Evolutionary conservation across 2,329 filamentous ascomycete genomes (phyloP).

Genomic region (Sporothrix euskadiensis): DNA sequence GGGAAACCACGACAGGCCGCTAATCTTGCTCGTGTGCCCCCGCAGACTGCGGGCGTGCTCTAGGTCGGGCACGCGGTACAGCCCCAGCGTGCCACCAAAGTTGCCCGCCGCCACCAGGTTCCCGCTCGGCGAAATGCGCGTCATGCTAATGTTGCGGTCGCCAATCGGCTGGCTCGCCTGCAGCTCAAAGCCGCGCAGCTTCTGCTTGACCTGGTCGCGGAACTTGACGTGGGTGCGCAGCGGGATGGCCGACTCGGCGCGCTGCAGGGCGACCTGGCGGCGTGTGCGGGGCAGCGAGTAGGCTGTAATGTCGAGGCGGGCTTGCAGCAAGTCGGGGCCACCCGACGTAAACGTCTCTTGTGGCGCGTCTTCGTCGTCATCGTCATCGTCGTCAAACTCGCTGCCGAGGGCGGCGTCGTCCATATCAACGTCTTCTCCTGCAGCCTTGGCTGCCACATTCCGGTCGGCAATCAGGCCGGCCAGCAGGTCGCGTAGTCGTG

Average conservation of each 20-base stretch:
- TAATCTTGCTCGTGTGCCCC: slow-evolving; percentile 85
- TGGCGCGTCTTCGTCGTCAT: slow-evolving; percentile 69
- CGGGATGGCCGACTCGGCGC: slow-evolving; percentile 77
- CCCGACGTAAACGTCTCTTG: slow-evolving; percentile 96
- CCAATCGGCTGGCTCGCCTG: slow-evolving; percentile 92
- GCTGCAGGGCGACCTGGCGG: slow-evolving; percentile 73
- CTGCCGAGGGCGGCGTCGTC: slow-evolving; percentile 67
- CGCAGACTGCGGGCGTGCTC: slow-evolving; percentile 73
- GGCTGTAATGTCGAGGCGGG: slow-evolving; percentile 74
- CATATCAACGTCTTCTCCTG: slow-evolving; percentile 28
- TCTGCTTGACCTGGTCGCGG: slow-evolving; percentile 83
- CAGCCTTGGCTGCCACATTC: slow-evolving; percentile 12
- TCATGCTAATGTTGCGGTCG: slow-evolving; percentile 87
- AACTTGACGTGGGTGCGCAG: slow-evolving; percentile 90
- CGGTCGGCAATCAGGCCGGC: slow-evolving; percentile 27
- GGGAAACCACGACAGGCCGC: slow-evolving; percentile 88
- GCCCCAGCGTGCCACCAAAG: slow-evolving; percentile 85
- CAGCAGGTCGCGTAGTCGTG: slow-evolving; percentile 79
- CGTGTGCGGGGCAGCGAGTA: slow-evolving; percentile 84
- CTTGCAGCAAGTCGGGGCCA: slow-evolving; percentile 69
- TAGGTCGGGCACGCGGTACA: slow-evolving; percentile 80
- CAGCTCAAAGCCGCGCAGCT: slow-evolving; percentile 78
- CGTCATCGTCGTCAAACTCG: slow-evolving; percentile 46
- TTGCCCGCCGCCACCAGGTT: slow-evolving; percentile 85
- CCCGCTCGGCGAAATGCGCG: slow-evolving; percentile 83